Percentiles rank a stretch among this genome's conserved stretches.
phyloP scores from a whole-genome alignment of 1,139 yeast genomes.

The Suhomyces bokatorum region DNA sequence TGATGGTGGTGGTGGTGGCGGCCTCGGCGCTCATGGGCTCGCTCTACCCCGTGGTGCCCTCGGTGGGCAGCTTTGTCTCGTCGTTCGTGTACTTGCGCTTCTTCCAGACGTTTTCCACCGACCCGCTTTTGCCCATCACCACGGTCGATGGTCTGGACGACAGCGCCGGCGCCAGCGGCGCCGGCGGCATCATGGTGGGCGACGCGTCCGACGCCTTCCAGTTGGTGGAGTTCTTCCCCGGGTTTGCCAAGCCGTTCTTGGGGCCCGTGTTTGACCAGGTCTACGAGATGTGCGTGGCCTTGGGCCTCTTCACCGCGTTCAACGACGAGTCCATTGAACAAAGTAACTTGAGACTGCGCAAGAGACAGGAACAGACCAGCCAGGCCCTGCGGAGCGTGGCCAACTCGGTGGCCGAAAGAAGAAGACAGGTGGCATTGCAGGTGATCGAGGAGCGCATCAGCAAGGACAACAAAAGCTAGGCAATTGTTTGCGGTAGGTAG shows the following conservation, averaged over 20 bases:
- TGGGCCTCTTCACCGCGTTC: constrained; percentile 65
- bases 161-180: neutral
- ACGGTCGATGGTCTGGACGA: constrained; percentile 17
- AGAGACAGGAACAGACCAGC: constrained; percentile 47
- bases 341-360: constrained; percentile 70
- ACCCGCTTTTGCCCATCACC: constrained; percentile 42
- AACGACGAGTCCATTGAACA: constrained; percentile 71
- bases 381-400: constrained; percentile 45
- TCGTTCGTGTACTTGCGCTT: constrained; percentile 80
- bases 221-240: constrained; percentile 80
- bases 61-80: constrained; percentile 64
- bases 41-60: constrained; percentile 61
- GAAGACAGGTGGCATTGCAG: constrained; percentile 82
- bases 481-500: neutral
- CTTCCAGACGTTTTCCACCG: constrained; percentile 51
- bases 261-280: constrained; percentile 53
- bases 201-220: constrained; percentile 92
- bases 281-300: constrained; percentile 54
- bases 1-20: constrained; percentile 45
- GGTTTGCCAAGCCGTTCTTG: constrained; percentile 50
- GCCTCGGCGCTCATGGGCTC: constrained; percentile 46
- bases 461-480: constrained; percentile 22
- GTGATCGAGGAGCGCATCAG: constrained; percentile 74
- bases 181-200: constrained; percentile 49
- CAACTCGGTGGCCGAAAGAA: constrained; percentile 73